Evolutionary conservation across 352 stramenopile species (phyloP).

Genomic region (Globisporangium canariense): DNA sequence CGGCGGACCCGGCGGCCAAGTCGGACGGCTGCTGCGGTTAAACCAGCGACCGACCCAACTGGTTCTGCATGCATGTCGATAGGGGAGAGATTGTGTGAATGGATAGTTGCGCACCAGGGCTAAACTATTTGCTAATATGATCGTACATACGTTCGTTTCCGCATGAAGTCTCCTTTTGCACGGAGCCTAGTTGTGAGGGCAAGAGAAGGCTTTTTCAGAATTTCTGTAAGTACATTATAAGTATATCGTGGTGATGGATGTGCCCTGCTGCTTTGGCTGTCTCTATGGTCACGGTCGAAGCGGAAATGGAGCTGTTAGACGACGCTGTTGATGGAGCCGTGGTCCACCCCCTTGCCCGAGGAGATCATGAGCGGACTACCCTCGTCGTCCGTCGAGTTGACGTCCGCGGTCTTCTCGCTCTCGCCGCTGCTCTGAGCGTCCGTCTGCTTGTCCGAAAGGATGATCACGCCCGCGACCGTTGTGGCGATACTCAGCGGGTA

Average conservation of each 20-base stretch:
- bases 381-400: constrained; percentile 39
- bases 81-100: neutral
- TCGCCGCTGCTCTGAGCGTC: constrained; percentile 37
- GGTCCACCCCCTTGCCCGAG: constrained; percentile 30
- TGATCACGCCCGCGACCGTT: constrained; percentile 74
- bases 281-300: constrained; percentile 8
- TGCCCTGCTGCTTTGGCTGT: neutral
- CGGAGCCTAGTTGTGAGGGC: neutral
- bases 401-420: constrained; percentile 27
- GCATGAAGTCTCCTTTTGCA: neutral
- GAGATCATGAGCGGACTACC: constrained; percentile 43
- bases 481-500: constrained; percentile 79
- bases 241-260: constrained; percentile 5
- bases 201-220: neutral
- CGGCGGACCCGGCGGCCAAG: constrained; percentile 48
- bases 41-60: neutral
- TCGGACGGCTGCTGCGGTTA: constrained; percentile 44
- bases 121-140: neutral
- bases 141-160: neutral
- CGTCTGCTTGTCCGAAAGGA: constrained; percentile 79
- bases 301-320: neutral
- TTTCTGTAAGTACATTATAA: constrained; percentile 16
- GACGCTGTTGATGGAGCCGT: constrained; percentile 31
- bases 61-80: neutral
- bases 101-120: neutral